Percentiles rank a stretch among this genome's conserved stretches.
These are phyloP conservation scores for Malassezia slooffiae DNA, from an alignment of 1,284 basidiomycete genomes.

Conservation along the genomic window DNA sequence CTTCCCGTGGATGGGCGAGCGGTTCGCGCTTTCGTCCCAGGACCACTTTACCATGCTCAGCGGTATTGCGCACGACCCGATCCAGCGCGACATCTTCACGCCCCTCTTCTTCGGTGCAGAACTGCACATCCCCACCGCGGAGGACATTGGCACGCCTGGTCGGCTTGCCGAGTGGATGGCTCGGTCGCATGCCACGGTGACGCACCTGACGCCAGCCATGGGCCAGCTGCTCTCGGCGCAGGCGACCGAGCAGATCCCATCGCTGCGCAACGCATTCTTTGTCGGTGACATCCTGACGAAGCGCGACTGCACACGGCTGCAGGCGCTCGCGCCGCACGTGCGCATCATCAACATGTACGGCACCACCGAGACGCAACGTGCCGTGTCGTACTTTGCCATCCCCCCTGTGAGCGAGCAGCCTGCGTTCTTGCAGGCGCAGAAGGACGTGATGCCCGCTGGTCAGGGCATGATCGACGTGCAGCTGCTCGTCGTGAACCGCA, in stretches of 20 bases:
- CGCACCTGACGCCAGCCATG: conserved; percentile 90
- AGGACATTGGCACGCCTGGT: conserved; percentile 94
- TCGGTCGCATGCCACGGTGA: conserved; percentile 63
- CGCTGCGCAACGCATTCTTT: conserved; percentile 85
- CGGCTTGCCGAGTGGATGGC: conserved; percentile 98
- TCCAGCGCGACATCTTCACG: conserved; percentile 98
- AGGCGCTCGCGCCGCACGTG: conserved; percentile 83
- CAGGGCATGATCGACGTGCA: conserved; percentile 97
- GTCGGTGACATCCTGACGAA: conserved; percentile 99
- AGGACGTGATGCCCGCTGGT: conserved; percentile 97
- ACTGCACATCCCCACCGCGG: conserved; percentile 88
- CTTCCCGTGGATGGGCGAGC: conserved; percentile 97
- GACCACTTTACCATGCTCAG: conserved; percentile 97
- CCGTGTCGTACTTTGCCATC: conserved; percentile 93
- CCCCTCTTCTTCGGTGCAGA: conserved; percentile 94
- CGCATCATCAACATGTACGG: conserved; percentile 96
- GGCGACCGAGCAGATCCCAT: conserved; percentile 76
- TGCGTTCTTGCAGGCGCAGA: conserved; percentile 84
- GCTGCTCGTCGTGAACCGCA: conserved; percentile 88
- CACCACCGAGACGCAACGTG: conserved; percentile 96
- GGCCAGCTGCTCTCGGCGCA: conserved; percentile 95
- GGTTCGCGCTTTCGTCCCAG: conserved; percentile 63
- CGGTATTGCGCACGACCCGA: conserved; percentile 97
- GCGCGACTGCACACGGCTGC: conserved; percentile 88
- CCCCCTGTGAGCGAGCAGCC: conserved; percentile 72